These are phyloP conservation scores for Amylostereum chailletii DNA, from an alignment of 1,284 basidiomycete species.

Conservation along the genomic window DNA sequence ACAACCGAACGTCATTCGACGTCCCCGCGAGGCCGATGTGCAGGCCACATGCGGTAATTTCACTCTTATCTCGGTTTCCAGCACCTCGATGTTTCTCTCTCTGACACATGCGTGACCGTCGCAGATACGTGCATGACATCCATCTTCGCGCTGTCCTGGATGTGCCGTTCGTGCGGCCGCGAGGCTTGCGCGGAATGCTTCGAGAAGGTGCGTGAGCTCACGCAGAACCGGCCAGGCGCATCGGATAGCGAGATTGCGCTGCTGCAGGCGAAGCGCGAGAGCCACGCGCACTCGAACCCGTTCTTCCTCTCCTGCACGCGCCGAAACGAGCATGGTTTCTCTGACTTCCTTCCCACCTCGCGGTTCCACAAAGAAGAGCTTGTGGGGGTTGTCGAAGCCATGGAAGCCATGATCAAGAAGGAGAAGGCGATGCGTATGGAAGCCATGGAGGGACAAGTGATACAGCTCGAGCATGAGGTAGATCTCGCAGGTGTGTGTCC, in stretches of 20 bases:
- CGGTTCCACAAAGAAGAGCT: constrained; percentile 66
- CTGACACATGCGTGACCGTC: constrained; percentile 3
- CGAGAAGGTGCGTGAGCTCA: constrained; percentile 57
- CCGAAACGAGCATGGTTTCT: constrained; percentile 55
- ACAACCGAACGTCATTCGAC: constrained; percentile 55
- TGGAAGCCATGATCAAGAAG: constrained; percentile 42
- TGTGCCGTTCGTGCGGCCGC: constrained; percentile 84
- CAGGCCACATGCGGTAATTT: constrained; percentile 72
- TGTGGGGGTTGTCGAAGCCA: constrained; percentile 51
- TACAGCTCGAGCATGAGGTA: not conserved
- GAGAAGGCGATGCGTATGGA: constrained; percentile 5
- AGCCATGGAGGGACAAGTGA: not conserved
- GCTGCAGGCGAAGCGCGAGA: constrained; percentile 44
- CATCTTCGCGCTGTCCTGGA: constrained; percentile 83
- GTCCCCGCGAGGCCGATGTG: constrained; percentile 70
- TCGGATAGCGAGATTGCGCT: constrained; percentile 37
- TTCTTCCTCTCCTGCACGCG: constrained; percentile 67
- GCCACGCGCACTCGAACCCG: constrained; percentile 55
- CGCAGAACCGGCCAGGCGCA: constrained; percentile 40
- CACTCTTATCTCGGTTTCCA: constrained; percentile 18
- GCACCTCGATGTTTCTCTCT: not conserved
- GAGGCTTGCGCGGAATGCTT: constrained; percentile 87
- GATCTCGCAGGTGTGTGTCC: not conserved
- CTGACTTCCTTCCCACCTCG: constrained; percentile 74
- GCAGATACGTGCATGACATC: constrained; percentile 89